Evolutionary conservation across 352 stramenopile species (phyloP), one percentile per base, ranked within the genome.

Genomic region (Phytopythium vexans): DNA sequence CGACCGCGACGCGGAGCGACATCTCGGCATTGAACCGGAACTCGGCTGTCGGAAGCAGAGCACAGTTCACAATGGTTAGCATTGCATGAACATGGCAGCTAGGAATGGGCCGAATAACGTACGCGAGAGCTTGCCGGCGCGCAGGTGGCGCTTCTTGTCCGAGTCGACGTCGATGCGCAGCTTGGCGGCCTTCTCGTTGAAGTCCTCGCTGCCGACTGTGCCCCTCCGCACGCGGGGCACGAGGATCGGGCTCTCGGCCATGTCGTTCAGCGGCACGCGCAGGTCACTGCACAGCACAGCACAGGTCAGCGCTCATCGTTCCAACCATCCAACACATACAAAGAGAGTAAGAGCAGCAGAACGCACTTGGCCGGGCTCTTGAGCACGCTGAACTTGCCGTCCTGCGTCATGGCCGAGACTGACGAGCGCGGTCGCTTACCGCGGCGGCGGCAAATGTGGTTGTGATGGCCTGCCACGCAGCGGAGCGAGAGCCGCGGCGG

Each of bases 11-110:
- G 31, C 82, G 82, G 32, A 92, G 38, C 34, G 81, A 77, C 44
- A 92, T 66, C 58, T 90, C 74, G 6, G 72, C 74, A 32, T 88
- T 90, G 57, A 81, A 83, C 8, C 61, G 64, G 49, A 88, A 90
- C 31, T 84, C 75, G 12, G 74, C 80, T 90, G 14, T 38, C 35
- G 27, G 8, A 33, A 16, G 37, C 37, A 43, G 6, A 67, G 33
- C 39, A 43, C 39, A 10, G 36, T 40, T 31, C 40, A 36, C 0
- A 33, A 55, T 55, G 42, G 44, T 47, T 8, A 41, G 35, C 35
- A 47, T 54, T 40, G 37, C n/a, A n/a, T n/a, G n/a, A n/a, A n/a
- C n/a, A n/a, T 12, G 38, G 6, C 55, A 41, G 16, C 9, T 52
- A 54, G 8, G 16, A n/a, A 27, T n/a, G 41, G 47, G 5, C 39